Conservation (phyloP, 495 filamentous ascomycete species). For the Penicillium mononematosum region DNA sequence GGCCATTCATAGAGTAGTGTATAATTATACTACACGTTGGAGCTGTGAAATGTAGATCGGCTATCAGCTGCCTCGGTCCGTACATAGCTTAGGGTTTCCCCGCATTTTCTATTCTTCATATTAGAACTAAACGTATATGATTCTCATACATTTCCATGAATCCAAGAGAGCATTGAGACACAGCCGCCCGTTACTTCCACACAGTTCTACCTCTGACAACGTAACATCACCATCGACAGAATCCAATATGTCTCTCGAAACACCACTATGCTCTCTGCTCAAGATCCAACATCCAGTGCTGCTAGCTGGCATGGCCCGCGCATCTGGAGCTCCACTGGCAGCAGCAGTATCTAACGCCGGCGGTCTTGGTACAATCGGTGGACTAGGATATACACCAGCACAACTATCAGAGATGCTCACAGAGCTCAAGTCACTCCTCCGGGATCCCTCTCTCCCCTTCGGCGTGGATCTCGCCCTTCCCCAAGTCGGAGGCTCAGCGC, state of each 20-base stretch:
- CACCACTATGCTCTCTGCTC: slow-evolving; percentile 72
- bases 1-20: background rate
- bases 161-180: background rate
- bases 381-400: slow-evolving; percentile 77
- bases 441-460: slow-evolving; percentile 65
- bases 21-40: background rate
- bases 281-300: slow-evolving; percentile 79
- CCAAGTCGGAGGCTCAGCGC: slow-evolving; percentile 73
- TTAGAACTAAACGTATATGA: background rate
- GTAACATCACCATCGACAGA: background rate
- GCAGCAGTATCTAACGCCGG: slow-evolving; percentile 87
- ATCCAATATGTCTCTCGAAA: slow-evolving; percentile 57
- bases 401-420: slow-evolving; percentile 78
- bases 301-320: slow-evolving; percentile 86
- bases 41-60: slow-evolving; percentile 1
- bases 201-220: background rate
- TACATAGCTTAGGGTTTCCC: slow-evolving; percentile 24
- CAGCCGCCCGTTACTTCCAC: background rate
- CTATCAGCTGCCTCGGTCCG: slow-evolving; percentile 28
- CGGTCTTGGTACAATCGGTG: slow-evolving; percentile 81
- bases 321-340: slow-evolving; percentile 71
- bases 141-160: background rate
- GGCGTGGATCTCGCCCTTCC: slow-evolving; percentile 86
- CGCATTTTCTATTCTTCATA: slow-evolving; percentile 20
- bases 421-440: slow-evolving; percentile 72